Percentiles rank a stretch among this genome's conserved stretches.
These are phyloP conservation scores for Metarhizium robertsii DNA, from an alignment of 2,329 filamentous ascomycete genomes.

Conservation along the genomic window DNA sequence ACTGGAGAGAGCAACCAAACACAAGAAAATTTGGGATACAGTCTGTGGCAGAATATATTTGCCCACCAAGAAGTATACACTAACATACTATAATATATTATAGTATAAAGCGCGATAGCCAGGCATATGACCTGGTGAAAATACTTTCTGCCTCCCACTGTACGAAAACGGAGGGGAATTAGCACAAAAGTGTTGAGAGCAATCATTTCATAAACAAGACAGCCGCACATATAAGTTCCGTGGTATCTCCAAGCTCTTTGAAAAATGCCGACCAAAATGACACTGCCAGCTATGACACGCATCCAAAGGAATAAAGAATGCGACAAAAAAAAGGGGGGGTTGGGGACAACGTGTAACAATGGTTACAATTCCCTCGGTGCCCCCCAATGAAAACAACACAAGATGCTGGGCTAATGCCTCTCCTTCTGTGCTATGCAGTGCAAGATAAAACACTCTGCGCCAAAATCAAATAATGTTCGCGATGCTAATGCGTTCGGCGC, in stretches of 20 bases:
- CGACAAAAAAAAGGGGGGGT: background rate
- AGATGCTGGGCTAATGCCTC: background rate
- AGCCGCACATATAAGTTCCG: conserved; percentile 4
- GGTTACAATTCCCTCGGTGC: background rate
- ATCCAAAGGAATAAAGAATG: conserved; percentile 2
- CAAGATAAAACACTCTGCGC: background rate
- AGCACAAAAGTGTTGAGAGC: background rate
- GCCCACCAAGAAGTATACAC: no score
- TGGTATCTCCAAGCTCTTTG: conserved; percentile 14
- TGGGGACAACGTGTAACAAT: background rate
- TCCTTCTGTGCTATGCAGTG: background rate
- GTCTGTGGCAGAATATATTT: no score
- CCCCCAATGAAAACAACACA: background rate
- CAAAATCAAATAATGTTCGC: conserved; percentile 31
- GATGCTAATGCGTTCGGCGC: conserved; percentile 23
- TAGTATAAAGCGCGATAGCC: no score
- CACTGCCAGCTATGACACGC: conserved; percentile 4
- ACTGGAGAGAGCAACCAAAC: background rate
- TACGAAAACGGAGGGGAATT: background rate
- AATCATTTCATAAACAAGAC: background rate
- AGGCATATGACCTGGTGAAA: no score
- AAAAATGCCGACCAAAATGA: conserved; percentile 6
- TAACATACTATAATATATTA: no score
- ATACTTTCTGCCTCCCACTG: no score
- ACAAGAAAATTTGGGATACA: background rate